Evolutionary conservation across 169 alveolate genomes (phyloP).

Genomic region (Toxoplasma gondii): DNA sequence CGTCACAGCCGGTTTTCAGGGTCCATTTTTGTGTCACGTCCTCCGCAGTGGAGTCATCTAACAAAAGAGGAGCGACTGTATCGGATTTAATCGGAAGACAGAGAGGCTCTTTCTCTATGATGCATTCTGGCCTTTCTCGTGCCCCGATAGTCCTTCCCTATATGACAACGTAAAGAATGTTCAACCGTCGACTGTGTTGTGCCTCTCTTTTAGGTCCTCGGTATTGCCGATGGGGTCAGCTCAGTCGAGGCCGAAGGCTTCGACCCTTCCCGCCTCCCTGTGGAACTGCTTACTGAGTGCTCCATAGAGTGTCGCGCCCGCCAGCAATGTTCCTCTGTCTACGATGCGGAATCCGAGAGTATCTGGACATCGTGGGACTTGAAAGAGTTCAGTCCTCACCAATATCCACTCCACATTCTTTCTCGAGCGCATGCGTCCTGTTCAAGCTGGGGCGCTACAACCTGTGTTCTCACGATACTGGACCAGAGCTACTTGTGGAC

Average conservation of each 20-base stretch:
- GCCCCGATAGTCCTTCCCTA: no score
- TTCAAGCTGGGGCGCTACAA: slow-evolving; percentile 76
- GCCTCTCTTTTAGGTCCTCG: slow-evolving; percentile 63
- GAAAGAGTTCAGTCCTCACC: slow-evolving; percentile 48
- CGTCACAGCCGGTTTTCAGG: no score
- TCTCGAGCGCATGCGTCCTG: slow-evolving; percentile 74
- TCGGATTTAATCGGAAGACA: no score
- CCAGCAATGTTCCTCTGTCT: slow-evolving; percentile 64
- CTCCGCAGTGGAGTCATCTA: no score
- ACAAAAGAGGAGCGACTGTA: no score
- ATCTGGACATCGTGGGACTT: slow-evolving; percentile 50
- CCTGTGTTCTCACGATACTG: slow-evolving; percentile 75
- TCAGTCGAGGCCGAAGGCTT: slow-evolving; percentile 78
- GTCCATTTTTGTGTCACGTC: no score
- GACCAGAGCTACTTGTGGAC: slow-evolving; percentile 73
- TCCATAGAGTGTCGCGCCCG: slow-evolving; percentile 68
- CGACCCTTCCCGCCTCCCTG: slow-evolving; percentile 76
- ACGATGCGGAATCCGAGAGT: slow-evolving; percentile 73
- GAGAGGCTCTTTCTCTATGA: no score
- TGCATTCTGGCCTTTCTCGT: no score
- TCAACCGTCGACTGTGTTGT: background rate
- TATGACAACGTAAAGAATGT: no score
- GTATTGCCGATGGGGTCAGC: slow-evolving; percentile 80
- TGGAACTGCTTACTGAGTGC: slow-evolving; percentile 74
- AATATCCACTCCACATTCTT: slow-evolving; percentile 67